Evolutionary conservation across 805 yeast genomes (phyloP), one percentile per base, ranked within the genome.

Genomic region (Starmerella vaccinii): DNA sequence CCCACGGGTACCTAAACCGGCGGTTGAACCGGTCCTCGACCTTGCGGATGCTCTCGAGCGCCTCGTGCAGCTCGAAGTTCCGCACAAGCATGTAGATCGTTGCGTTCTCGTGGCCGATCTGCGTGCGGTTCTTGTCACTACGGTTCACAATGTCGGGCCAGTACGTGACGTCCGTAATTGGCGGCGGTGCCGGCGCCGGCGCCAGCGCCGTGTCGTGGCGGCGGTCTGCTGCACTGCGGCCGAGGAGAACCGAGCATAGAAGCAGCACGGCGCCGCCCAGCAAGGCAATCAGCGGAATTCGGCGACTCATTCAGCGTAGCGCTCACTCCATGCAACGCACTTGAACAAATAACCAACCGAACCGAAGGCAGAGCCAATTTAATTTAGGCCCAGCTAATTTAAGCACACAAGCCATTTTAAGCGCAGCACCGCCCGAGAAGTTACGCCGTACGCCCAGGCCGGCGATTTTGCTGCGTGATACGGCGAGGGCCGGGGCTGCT

Each of bases 1-100:
- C 92, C 97, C 97, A 90, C 60, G 94, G 97, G 64, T 90, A 90
- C 56, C 84, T 75, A 69, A 70, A 89, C 44, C 84, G 75, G 16
- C 69, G 64, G 71, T 90, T 90, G 74, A 92, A 90, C 56, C 96
- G 74, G 66, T 88, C 97, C 68, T 90, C 97, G 49, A 89, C 76
- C 73, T 84, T 77, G 60, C 95, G 73, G 77, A 88, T 87, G 19
- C 95, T 77, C 40, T 67, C 63, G 41, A 88, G 65, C 0, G 92
- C 95, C 0, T 82, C 88, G 10, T 74, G 71, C 10, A 88, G 65
- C 64, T 88, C 97, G 68, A 75, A 72, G 63, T 88, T 88, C 49
- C 97, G 71, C 35, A 84, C 95, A 24, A 89, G 75, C 95, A 89
- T 88, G 49, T 89, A 74, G 24, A 89, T 65, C 0, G 95, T 82